These are phyloP conservation scores for Barnettozyma vustinii DNA, from an alignment of 805 yeast genomes.

Conservation along the genomic window DNA sequence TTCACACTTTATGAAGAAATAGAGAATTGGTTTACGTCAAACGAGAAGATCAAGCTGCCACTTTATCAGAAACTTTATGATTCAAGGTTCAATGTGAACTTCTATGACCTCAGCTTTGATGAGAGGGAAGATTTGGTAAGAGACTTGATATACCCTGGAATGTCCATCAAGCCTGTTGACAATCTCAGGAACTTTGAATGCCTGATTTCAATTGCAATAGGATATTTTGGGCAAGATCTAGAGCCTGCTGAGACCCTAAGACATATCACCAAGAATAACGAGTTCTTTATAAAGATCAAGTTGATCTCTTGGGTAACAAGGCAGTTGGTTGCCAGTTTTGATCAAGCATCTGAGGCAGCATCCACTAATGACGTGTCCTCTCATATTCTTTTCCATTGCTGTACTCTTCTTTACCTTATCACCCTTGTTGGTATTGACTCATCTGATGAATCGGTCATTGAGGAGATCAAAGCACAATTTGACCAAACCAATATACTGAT, in stretches of 20 bases:
- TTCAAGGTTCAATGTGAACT: slow-evolving; percentile 7
- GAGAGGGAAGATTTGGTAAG: slow-evolving; percentile 14
- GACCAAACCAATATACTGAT: slow-evolving; percentile 36
- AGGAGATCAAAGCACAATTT: slow-evolving; percentile 15
- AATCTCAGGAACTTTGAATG: slow-evolving; percentile 1
- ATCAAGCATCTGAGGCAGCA: slow-evolving; percentile 1
- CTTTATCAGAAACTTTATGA: slow-evolving; percentile 2
- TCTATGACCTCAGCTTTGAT: slow-evolving; percentile 10
- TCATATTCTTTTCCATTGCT: slow-evolving; percentile 10
- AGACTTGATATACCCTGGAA: slow-evolving; percentile 4
- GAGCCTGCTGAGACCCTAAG: slow-evolving; percentile 7
- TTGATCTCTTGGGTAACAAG: slow-evolving; percentile 7
- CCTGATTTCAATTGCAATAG: slow-evolving; percentile 14
- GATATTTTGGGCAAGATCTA: slow-evolving; percentile 12
- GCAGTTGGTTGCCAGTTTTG: slow-evolving; percentile 8
- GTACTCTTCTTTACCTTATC: slow-evolving; percentile 13
- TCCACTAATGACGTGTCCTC: slow-evolving; percentile 10
- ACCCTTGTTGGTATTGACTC: slow-evolving; percentile 8
- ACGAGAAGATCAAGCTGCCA: slow-evolving; percentile 21
- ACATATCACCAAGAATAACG: slow-evolving; percentile 8
- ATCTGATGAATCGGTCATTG: slow-evolving; percentile 2
- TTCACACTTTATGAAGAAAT: slow-evolving; percentile 36
- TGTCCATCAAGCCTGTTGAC: not conserved
- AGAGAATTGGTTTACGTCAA: slow-evolving; percentile 40
- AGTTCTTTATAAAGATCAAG: slow-evolving; percentile 5